A percentile compares a stretch with the other conserved stretches of the same genome.
Evolutionary conservation across 371 early-diverging fungal species (phyloP).

Genomic region (Synchytrium microbalum): DNA sequence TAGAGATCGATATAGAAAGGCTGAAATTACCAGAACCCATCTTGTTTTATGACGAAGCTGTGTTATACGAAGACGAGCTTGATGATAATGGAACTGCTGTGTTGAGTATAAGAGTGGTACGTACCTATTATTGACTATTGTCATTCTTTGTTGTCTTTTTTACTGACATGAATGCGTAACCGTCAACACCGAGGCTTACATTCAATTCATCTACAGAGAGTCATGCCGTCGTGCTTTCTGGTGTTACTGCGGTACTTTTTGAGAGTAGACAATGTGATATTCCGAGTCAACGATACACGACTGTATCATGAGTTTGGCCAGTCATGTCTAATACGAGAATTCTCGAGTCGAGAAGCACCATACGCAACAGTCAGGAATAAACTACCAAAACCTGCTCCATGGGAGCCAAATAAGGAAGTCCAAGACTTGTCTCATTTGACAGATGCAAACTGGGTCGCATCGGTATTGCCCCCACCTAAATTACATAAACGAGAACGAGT

Average conservation of each 20-base stretch:
- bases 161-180: not conserved
- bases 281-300: slow-evolving; percentile 80
- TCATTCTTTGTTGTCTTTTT: not conserved
- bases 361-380: slow-evolving; percentile 11
- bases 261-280: slow-evolving; percentile 88
- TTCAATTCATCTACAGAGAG: slow-evolving; percentile 40
- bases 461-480: slow-evolving; percentile 32
- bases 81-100: slow-evolving; percentile 89
- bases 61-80: slow-evolving; percentile 92
- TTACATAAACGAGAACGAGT: not conserved
- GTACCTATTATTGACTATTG: slow-evolving; percentile 2
- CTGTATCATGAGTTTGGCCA: slow-evolving; percentile 78
- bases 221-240: slow-evolving; percentile 88
- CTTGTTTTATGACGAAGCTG: slow-evolving; percentile 79
- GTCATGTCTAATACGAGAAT: slow-evolving; percentile 60
- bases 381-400: slow-evolving; percentile 12
- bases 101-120: slow-evolving; percentile 69
- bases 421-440: slow-evolving; percentile 60
- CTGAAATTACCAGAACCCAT: slow-evolving; percentile 76
- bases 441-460: slow-evolving; percentile 67
- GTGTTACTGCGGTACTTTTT: slow-evolving; percentile 80
- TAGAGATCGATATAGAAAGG: slow-evolving; percentile 62
- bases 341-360: slow-evolving; percentile 31
- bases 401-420: slow-evolving; percentile 20
- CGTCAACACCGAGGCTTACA: not conserved